phyloP scores from a whole-genome alignment of 1,284 basidiomycete genomes.

The Papiliotrema flavescens region DNA sequence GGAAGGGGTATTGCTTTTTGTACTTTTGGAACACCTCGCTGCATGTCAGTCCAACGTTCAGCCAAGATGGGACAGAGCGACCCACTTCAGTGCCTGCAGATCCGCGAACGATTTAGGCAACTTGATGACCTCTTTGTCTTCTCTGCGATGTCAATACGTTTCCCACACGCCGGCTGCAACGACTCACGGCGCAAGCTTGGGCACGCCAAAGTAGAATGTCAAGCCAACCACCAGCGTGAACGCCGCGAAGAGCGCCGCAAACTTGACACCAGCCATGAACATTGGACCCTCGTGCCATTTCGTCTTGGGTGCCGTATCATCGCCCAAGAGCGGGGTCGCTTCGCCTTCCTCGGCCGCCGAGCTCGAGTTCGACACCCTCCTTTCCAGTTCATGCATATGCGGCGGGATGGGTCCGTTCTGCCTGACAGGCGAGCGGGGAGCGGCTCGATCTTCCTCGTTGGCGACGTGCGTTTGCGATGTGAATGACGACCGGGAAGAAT shows the following conservation, averaged over 20 bases:
- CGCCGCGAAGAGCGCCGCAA: conserved; percentile 68
- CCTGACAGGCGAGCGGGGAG: neutral
- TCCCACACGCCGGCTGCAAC: neutral
- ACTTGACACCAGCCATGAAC: conserved; percentile 74
- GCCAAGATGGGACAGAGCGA: neutral
- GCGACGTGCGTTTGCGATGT: neutral
- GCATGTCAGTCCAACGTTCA: neutral
- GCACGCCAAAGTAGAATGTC: conserved; percentile 72
- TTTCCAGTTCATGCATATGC: neutral
- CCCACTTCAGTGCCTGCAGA: conserved; percentile 70
- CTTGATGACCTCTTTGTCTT: conserved; percentile 67
- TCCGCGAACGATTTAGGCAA: conserved; percentile 80
- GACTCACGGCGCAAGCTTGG: conserved; percentile 70
- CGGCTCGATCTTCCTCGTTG: neutral
- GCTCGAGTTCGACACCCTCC: conserved; percentile 4
- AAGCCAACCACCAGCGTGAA: conserved; percentile 68
- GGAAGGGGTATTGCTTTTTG: conserved; percentile 73
- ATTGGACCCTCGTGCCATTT: conserved; percentile 56
- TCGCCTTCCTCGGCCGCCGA: conserved; percentile 21
- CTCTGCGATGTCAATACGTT: conserved; percentile 50
- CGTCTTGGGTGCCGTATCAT: conserved; percentile 2
- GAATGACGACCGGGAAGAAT: neutral
- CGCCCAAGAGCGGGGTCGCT: conserved; percentile 15
- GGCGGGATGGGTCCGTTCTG: neutral
- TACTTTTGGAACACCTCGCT: conserved; percentile 76